These are phyloP conservation scores for Mycena leptocephala DNA, from an alignment of 768 basidiomycete genomes.

Conservation along the genomic window DNA sequence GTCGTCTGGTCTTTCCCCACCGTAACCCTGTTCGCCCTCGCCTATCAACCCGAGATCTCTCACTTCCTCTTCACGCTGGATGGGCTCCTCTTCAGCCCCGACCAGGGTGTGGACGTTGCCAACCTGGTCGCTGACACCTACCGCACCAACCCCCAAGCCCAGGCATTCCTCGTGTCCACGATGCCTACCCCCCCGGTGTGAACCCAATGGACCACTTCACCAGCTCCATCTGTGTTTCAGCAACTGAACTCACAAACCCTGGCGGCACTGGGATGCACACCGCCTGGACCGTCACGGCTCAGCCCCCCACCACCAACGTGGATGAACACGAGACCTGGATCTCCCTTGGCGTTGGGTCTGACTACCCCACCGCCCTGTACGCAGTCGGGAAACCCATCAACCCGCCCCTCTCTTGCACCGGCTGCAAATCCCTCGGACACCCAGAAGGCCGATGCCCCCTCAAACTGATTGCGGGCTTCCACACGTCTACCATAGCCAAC, in stretches of 20 bases:
- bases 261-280: neutral
- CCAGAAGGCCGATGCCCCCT: neutral
- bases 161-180: neutral
- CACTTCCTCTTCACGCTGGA: slow-evolving; percentile 1
- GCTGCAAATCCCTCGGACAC: neutral
- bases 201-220: neutral
- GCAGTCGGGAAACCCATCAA: neutral
- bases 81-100: neutral
- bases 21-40: neutral
- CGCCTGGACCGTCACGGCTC: neutral
- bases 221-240: neutral
- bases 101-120: neutral
- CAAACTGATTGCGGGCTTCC: neutral
- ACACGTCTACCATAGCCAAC: neutral
- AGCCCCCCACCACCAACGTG: neutral
- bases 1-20: neutral
- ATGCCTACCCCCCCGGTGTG: neutral
- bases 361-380: neutral
- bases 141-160: neutral
- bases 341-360: neutral
- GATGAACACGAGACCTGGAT: neutral
- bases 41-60: neutral
- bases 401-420: neutral
- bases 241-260: neutral
- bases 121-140: neutral